Evolutionary conservation across 768 basidiomycete genomes (phyloP), one percentile per base, ranked within the genome.

Genomic region (Hysterangium stoloniferum): DNA sequence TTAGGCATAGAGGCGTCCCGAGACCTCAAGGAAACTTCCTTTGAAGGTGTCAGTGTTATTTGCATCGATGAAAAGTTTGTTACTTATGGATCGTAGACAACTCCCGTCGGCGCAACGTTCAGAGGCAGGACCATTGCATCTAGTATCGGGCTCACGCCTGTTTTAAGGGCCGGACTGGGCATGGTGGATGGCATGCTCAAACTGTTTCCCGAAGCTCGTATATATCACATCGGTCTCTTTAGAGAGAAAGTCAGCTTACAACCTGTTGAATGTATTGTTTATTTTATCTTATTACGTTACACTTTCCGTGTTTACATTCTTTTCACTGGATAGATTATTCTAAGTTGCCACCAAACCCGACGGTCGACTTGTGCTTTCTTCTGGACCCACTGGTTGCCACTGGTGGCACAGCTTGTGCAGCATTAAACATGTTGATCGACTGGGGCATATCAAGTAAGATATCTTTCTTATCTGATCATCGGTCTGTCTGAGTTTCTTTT

Each of bases 331-430:
- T 38, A 94, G 91, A 95, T 64, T 90, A 92, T 66, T 93, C 90
- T 45, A 94, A 94, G 68, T 74, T 95, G 31, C 93, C 92, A 11
- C 68, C 79, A 32, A 68, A 70, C 7, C 80, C 84, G 3, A 80
- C 84, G 0, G 78, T 94, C 12, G 94, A 97, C 60, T 66, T 77
- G 34, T 82, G 92, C n/a, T 90, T 82, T 68, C 70, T 98, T 20
- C 73, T 97, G 27, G 95, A 98, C 58, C 95, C 95, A 15, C 68
- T 97, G 28, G 83, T 97, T 59, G 95, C 95, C 0, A 97, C 95
- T 2, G 95, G 93, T 45, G 88, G 91, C 9, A 97, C 95, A 4
- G 91, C 88, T 2, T 75, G 77, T 55, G 93, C 95, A 15, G 94
- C 94, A 7, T 64, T 97, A 49, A 61, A 76, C 45, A 97, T 96